Conservation (phyloP, 495 filamentous ascomycete genomes). For the Tuber calosporum region DNA sequence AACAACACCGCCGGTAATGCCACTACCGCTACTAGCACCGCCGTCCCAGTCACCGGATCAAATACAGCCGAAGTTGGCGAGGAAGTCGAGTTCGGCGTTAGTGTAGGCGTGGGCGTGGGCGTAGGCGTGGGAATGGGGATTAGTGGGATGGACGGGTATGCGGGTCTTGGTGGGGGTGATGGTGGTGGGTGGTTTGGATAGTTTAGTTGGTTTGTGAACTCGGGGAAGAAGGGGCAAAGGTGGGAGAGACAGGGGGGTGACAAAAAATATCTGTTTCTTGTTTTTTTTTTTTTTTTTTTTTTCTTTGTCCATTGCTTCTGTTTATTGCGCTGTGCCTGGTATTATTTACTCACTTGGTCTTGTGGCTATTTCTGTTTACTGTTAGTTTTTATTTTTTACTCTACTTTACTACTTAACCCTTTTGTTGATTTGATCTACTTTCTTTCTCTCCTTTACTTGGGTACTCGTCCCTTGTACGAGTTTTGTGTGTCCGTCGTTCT, state of each 20-base stretch:
- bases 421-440: not conserved
- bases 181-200: conserved; percentile 34
- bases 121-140: conserved; percentile 23
- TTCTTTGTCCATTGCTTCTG: not conserved
- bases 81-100: conserved; percentile 10
- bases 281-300: conserved; percentile 6
- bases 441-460: not conserved
- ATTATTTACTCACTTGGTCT: not conserved
- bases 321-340: not conserved
- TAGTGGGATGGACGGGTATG: conserved; percentile 26
- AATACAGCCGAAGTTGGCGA: conserved; percentile 7
- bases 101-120: conserved; percentile 18
- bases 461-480: not conserved
- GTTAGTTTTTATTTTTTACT: conserved; percentile 4
- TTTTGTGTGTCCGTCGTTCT: not conserved
- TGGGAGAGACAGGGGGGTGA: not conserved
- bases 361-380: not conserved
- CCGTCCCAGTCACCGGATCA: conserved; percentile 16
- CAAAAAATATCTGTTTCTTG: not conserved
- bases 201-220: not conserved
- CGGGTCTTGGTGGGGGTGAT: conserved; percentile 21
- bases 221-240: not conserved
- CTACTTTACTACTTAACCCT: not conserved
- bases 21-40: conserved; percentile 11
- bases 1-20: not conserved